Evolutionary conservation across 768 basidiomycete genomes (phyloP), one percentile per base, ranked within the genome.

Genomic region (Suillus paluster): DNA sequence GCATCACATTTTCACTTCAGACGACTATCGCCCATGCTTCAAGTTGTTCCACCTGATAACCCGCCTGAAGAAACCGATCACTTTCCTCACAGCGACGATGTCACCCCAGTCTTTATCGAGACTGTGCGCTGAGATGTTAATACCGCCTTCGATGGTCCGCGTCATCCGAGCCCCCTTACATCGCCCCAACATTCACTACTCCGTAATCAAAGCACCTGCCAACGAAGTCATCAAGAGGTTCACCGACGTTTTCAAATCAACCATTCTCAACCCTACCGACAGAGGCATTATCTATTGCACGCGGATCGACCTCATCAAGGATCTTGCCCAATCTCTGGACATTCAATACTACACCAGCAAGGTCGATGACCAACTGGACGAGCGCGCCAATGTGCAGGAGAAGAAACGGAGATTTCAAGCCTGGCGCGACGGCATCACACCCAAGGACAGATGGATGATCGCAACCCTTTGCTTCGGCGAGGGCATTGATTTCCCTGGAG

Each of bases 11-110:
- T 9, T 65, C 11, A 41, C 17, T 10, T 67, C 57, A 0, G 66
- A 50, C 1, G 39, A 55, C 1, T 67, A 67, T 23, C 12, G 52
- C 0, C 4, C 34, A 0, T 67, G 67, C 27, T 67, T 67, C 58
- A 67, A 62, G 11, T n/a, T 67, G 0, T 64, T 67, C 8, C 60
- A 67, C 7, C n/a, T 3, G 0, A 57, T 67, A 0, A 67, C 63
- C 1, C 15, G 11, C 2, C 7, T 67, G 0, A 39, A 33, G 8
- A 67, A 67, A 25, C 66, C 63, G 3, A 59, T 62, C 4, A 67
- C 66, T 0, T 60, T 67, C 8, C 58, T 67, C 0, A 61, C 66
- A 0, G 58, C 66, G 0, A 67, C 63, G 0, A 67, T 67, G 6
- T 23, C 66, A 4, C 3, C 44, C 6, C 5, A 33, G 4, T 67